Conservation (phyloP, 345 rosid genomes). For the Eucalyptus brandiana region DNA sequence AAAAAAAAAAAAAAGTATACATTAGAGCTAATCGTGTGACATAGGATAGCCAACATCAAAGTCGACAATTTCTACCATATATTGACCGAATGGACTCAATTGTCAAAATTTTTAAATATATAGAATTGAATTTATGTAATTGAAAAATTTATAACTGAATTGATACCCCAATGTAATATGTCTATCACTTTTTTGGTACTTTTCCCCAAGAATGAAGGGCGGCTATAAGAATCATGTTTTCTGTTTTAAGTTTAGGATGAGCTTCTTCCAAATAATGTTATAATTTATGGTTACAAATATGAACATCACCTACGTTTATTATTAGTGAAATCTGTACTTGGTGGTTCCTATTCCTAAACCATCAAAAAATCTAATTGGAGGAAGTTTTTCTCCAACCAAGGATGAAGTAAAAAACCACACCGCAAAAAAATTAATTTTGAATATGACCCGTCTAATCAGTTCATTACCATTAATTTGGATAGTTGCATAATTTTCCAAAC, state of each 20-base stretch:
- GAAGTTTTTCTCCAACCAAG: background rate
- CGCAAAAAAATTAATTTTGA: background rate
- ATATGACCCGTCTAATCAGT: background rate
- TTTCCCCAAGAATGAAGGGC: background rate
- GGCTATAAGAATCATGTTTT: background rate
- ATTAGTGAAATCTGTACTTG: background rate
- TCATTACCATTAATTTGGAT: background rate
- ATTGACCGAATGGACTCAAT: too few species aligned
- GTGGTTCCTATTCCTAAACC: background rate
- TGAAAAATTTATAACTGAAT: too few species aligned
- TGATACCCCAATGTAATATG: background rate
- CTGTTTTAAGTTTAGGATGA: background rate
- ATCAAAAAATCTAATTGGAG: background rate
- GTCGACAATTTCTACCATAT: background rate
- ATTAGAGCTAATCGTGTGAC: background rate
- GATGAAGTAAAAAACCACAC: background rate
- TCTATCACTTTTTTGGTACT: too few species aligned
- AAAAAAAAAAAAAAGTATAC: too few species aligned
- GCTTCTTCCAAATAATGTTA: background rate
- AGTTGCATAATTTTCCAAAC: background rate
- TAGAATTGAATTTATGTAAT: too few species aligned
- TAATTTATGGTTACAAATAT: background rate
- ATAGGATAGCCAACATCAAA: fast-evolving
- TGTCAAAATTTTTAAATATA: too few species aligned
- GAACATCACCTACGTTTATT: background rate